A percentile compares a stretch with the other conserved stretches of the same genome.
These are phyloP conservation scores for Scorias spongiosa DNA, from an alignment of 2,329 filamentous ascomycete genomes.

Conservation along the genomic window DNA sequence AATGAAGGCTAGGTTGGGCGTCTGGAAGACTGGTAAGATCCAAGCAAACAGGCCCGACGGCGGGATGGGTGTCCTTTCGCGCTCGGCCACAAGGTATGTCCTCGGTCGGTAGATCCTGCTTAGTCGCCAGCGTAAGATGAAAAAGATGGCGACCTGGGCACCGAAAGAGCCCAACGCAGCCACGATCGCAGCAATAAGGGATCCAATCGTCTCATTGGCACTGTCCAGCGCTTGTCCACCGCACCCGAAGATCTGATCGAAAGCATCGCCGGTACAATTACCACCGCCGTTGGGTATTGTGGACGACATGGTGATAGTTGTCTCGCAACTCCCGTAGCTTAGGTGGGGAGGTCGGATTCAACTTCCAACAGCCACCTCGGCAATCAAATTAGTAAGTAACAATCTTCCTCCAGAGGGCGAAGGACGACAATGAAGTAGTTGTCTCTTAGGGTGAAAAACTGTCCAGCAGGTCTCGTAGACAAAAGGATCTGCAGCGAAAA, in stretches of 20 bases:
- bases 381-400: too few species aligned
- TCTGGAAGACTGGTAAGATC: constrained; percentile 46
- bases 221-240: neutral
- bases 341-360: too few species aligned
- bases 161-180: constrained; percentile 20
- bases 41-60: constrained; percentile 41
- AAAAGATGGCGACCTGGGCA: constrained; percentile 49
- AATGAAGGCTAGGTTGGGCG: constrained; percentile 69
- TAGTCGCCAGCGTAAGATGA: constrained; percentile 62
- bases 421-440: too few species aligned
- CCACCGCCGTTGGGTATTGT: neutral
- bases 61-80: constrained; percentile 65
- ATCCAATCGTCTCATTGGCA: constrained; percentile 6
- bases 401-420: too few species aligned
- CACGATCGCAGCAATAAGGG: constrained; percentile 23
- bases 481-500: too few species aligned
- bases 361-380: too few species aligned
- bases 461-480: too few species aligned
- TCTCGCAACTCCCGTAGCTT: too few species aligned
- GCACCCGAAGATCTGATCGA: neutral
- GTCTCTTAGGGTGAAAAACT: too few species aligned
- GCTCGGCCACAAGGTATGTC: constrained; percentile 73
- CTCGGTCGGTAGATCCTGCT: constrained; percentile 78
- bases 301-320: too few species aligned
- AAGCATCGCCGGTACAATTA: neutral